These are phyloP conservation scores for Penicillium psychrosexuale DNA, from an alignment of 2,329 filamentous ascomycete species.

Conservation along the genomic window DNA sequence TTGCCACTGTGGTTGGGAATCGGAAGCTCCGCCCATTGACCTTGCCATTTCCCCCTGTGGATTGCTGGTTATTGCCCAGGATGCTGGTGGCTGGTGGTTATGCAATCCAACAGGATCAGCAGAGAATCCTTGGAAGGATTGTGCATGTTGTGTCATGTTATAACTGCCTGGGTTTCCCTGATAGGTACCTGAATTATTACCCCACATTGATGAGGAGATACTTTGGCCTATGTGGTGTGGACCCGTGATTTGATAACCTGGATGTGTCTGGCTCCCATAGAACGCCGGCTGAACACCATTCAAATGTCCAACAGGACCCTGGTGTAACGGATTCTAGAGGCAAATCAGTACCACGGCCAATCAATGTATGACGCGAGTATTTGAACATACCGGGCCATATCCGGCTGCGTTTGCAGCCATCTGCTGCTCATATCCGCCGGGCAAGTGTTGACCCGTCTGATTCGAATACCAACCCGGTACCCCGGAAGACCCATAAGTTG, in stretches of 20 bases:
- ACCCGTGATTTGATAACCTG: not conserved
- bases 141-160: slow-evolving; percentile 1
- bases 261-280: not conserved
- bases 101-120: slow-evolving; percentile 1
- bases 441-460: slow-evolving; percentile 9
- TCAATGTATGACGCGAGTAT: not conserved
- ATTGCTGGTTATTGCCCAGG: not conserved
- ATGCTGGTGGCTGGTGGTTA: not conserved
- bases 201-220: not conserved
- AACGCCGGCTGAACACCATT: not conserved
- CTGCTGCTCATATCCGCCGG: slow-evolving; percentile 6
- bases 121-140: not conserved
- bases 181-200: not conserved
- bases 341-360: not conserved
- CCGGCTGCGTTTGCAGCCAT: not conserved
- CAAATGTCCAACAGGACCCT: not conserved
- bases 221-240: slow-evolving; percentile 1
- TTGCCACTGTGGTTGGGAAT: slow-evolving; percentile 19
- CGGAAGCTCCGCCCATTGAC: not conserved
- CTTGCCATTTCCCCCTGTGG: not conserved
- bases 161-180: slow-evolving; percentile 3
- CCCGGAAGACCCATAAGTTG: slow-evolving; percentile 15
- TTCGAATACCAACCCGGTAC: slow-evolving; percentile 19
- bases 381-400: slow-evolving; percentile 10
- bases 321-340: not conserved